These are phyloP conservation scores for Candida easanensis DNA, from an alignment of 805 yeast genomes.

Conservation along the genomic window DNA sequence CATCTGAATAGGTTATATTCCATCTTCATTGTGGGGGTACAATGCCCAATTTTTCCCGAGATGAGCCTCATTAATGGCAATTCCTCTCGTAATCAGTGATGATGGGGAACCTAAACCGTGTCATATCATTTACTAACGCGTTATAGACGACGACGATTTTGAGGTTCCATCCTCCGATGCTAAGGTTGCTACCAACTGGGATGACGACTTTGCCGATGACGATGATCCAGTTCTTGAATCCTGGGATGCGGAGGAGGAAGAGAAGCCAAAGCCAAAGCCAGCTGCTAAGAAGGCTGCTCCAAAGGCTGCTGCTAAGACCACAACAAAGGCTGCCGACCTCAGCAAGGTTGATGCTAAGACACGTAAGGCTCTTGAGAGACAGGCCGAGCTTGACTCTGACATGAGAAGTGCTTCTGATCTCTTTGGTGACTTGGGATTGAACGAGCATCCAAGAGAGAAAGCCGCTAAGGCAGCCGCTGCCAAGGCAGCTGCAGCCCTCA, in stretches of 20 bases:
- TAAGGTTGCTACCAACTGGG: slow-evolving; percentile 71
- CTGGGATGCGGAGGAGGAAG: slow-evolving; percentile 86
- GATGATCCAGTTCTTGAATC: slow-evolving; percentile 81
- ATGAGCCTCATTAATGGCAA: neutral
- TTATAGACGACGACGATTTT: slow-evolving; percentile 87
- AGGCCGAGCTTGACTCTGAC: slow-evolving; percentile 84
- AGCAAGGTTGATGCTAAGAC: slow-evolving; percentile 72
- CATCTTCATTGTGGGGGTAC: too few species aligned
- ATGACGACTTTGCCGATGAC: slow-evolving; percentile 65
- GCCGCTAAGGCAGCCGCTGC: slow-evolving; percentile 35
- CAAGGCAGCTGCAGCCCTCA: slow-evolving; percentile 32
- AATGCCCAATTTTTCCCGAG: neutral
- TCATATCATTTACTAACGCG: neutral
- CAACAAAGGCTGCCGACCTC: slow-evolving; percentile 46
- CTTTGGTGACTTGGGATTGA: slow-evolving; percentile 68
- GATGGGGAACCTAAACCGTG: neutral
- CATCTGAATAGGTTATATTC: neutral
- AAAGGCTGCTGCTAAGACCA: slow-evolving; percentile 19
- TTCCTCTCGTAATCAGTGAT: neutral
- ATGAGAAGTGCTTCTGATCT: slow-evolving; percentile 90
- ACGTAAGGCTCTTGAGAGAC: slow-evolving; percentile 67
- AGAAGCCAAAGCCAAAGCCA: slow-evolving; percentile 33
- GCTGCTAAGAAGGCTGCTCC: slow-evolving; percentile 21
- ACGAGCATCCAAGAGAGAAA: slow-evolving; percentile 43
- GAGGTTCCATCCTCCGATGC: slow-evolving; percentile 58